These are phyloP conservation scores for Haplosporangium gracile DNA, from an alignment of 192 early-diverging fungal genomes.

Conservation along the genomic window DNA sequence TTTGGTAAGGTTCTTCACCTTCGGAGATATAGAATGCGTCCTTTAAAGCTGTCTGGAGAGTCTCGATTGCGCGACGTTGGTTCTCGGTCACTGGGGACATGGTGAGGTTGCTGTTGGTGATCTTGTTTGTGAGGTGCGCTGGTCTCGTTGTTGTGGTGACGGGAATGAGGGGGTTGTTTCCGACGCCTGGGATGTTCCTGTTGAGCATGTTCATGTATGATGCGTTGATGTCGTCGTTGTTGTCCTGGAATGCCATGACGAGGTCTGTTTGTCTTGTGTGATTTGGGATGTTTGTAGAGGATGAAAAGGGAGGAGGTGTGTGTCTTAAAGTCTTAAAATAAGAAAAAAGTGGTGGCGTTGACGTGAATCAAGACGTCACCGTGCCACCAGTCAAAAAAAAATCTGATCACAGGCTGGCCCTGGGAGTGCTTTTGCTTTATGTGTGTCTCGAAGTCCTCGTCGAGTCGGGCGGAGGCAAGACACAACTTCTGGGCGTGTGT, in stretches of 20 bases:
- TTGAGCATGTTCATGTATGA: constrained; percentile 48
- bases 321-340: not conserved
- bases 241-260: constrained; percentile 16
- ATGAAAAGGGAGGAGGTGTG: not conserved
- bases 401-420: too few species aligned
- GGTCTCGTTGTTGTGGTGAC: constrained; percentile 2
- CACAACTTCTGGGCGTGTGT: too few species aligned
- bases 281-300: not conserved
- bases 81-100: constrained; percentile 3
- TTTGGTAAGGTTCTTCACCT: constrained; percentile 43
- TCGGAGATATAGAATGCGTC: constrained; percentile 43
- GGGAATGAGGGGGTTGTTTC: not conserved
- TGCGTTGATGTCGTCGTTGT: constrained; percentile 4
- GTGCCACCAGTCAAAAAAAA: too few species aligned
- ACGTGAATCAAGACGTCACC: too few species aligned
- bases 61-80: constrained; percentile 24
- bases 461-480: too few species aligned
- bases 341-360: not conserved
- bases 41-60: constrained; percentile 10
- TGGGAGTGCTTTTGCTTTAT: too few species aligned
- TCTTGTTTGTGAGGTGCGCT: not conserved
- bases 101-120: not conserved
- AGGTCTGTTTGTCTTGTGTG: too few species aligned
- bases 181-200: constrained; percentile 47
- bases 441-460: too few species aligned